phyloP scores from a whole-genome alignment of 768 basidiomycete genomes.

The Xerocomellus amylosporus region DNA sequence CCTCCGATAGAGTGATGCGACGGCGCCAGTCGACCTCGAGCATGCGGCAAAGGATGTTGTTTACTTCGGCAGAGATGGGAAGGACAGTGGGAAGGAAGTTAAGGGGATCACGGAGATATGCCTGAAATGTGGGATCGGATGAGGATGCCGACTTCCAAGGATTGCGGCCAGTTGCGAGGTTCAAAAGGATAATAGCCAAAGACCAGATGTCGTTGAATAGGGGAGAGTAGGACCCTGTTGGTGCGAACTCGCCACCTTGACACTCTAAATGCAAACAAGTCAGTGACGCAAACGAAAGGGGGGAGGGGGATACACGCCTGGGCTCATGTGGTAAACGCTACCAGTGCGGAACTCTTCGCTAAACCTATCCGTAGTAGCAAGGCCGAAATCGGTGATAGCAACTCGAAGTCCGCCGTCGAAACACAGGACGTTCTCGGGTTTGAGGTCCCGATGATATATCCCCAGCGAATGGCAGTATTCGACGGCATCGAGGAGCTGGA shows the following conservation, averaged over 20 bases:
- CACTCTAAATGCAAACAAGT: constrained; percentile 61
- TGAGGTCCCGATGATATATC: constrained; percentile 95
- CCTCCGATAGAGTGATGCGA: constrained; percentile 44
- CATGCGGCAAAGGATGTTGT: constrained; percentile 70
- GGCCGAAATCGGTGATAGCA: constrained; percentile 92
- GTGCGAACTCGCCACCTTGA: constrained; percentile 66
- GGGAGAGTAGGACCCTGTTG: constrained; percentile 74
- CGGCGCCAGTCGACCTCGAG: constrained; percentile 65
- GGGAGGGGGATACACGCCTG: constrained; percentile 50
- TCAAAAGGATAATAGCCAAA: constrained; percentile 92
- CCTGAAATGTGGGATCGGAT: constrained; percentile 85
- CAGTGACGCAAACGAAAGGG: constrained; percentile 10
- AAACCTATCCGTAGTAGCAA: constrained; percentile 82
- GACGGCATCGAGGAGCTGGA: constrained; percentile 91
- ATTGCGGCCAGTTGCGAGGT: constrained; percentile 91
- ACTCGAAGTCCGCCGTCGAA: constrained; percentile 73
- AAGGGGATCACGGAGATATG: constrained; percentile 72
- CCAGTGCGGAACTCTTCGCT: constrained; percentile 92
- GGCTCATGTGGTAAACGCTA: constrained; percentile 98
- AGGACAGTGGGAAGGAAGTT: constrained; percentile 84
- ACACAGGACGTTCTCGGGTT: constrained; percentile 94
- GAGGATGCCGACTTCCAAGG: constrained; percentile 90
- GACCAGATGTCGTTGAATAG: constrained; percentile 95
- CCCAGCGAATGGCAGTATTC: constrained; percentile 89
- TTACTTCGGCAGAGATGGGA: constrained; percentile 72